Evolutionary conservation across 2,329 filamentous ascomycete species (phyloP).

Genomic region (Aspergillus floridensis): DNA sequence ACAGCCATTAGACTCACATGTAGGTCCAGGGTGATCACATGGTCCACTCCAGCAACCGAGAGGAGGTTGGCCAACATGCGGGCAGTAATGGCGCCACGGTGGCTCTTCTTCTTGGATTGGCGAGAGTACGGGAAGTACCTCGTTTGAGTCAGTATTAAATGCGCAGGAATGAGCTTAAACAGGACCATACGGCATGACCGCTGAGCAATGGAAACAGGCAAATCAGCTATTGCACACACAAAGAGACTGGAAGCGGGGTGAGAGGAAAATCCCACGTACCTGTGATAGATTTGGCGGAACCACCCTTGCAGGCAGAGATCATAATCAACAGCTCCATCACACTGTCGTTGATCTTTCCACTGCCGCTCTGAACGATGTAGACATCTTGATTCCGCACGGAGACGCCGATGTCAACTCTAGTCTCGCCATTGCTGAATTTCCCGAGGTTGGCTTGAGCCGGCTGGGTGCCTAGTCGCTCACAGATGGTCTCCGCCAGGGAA

Average conservation of each 20-base stretch:
- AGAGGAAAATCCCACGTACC: conserved; percentile 56
- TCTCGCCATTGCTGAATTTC: conserved; percentile 70
- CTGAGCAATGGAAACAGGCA: conserved; percentile 20
- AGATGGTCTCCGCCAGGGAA: conserved; percentile 62
- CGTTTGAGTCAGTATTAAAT: conserved; percentile 38
- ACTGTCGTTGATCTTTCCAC: conserved; percentile 93
- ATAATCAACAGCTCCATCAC: conserved; percentile 99
- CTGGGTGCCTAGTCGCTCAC: conserved; percentile 61
- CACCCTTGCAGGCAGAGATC: conserved; percentile 97
- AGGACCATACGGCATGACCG: conserved; percentile 49
- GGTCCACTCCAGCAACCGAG: conserved; percentile 88
- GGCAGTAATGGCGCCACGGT: conserved; percentile 92
- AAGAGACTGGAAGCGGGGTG: neutral
- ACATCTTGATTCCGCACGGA: conserved; percentile 96
- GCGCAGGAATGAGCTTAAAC: conserved; percentile 26
- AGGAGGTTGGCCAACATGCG: conserved; percentile 96
- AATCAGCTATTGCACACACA: conserved; percentile 44
- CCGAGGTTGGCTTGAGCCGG: conserved; percentile 60
- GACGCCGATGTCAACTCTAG: conserved; percentile 63
- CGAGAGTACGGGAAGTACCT: conserved; percentile 97
- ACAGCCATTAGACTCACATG: conserved; percentile 56
- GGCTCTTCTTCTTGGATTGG: conserved; percentile 98
- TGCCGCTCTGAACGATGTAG: conserved; percentile 97
- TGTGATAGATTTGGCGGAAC: conserved; percentile 93
- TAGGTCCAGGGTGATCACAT: conserved; percentile 95